Evolutionary conservation across 768 basidiomycete species (phyloP).

Genomic region (Naganishia kalamii): DNA sequence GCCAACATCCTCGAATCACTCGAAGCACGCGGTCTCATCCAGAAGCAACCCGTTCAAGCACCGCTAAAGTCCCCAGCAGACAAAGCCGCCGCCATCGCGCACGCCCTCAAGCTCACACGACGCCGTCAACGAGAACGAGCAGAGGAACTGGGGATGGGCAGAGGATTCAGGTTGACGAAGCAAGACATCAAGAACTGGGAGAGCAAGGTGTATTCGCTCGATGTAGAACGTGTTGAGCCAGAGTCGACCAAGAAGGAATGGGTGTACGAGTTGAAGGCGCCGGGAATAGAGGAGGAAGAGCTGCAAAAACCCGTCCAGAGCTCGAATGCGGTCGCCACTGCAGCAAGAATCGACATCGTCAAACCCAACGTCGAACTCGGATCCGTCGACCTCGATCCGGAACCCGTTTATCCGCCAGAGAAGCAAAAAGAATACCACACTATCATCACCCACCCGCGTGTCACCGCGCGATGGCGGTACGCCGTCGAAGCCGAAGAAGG

Average conservation of each 20-base stretch:
- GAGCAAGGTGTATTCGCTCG: constrained; percentile 7
- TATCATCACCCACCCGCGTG: constrained; percentile 6
- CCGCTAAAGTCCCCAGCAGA: constrained; percentile 31
- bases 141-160: constrained; percentile 18
- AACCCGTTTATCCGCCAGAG: constrained; percentile 13
- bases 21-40: constrained; percentile 31
- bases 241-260: constrained; percentile 16
- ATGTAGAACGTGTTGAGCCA: constrained; percentile 9
- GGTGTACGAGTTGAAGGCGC: constrained; percentile 15
- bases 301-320: background rate
- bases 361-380: constrained; percentile 3
- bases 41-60: constrained; percentile 19
- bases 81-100: constrained; percentile 25
- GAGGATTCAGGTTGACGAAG: constrained; percentile 21
- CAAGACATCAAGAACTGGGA: constrained; percentile 19
- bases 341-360: background rate
- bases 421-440: background rate
- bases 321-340: background rate
- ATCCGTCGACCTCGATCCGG: constrained; percentile 14
- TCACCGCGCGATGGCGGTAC: constrained; percentile 24
- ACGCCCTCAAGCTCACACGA: constrained; percentile 26
- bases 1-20: constrained; percentile 28
- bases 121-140: constrained; percentile 22
- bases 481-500: constrained; percentile 28
- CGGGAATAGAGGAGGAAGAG: constrained; percentile 7